phyloP scores from a whole-genome alignment of 2,329 filamentous ascomycete species.

The Phialophora tarda region DNA sequence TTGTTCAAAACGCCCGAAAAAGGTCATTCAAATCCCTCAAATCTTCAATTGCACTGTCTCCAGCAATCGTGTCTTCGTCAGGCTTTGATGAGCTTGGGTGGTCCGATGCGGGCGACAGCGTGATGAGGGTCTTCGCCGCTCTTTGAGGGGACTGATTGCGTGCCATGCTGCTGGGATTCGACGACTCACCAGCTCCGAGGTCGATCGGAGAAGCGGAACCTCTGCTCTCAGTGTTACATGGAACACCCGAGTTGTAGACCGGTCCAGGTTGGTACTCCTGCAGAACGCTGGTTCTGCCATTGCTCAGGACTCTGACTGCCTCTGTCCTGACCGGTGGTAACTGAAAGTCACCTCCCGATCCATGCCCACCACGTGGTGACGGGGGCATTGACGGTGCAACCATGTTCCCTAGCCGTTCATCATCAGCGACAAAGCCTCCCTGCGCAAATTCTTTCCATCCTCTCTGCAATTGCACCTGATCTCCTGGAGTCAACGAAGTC shows the following conservation, averaged over 20 bases:
- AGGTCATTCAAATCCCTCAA: slow-evolving; percentile 18
- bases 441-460: slow-evolving; percentile 30
- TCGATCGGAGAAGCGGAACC: neutral
- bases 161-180: neutral
- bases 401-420: slow-evolving; percentile 13
- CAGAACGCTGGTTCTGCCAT: slow-evolving; percentile 27
- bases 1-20: neutral
- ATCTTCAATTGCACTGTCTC: slow-evolving; percentile 11
- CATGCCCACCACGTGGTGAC: neutral
- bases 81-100: neutral
- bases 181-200: neutral
- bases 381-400: neutral
- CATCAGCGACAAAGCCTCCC: slow-evolving; percentile 22
- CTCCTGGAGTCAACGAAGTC: slow-evolving; percentile 9
- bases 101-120: neutral
- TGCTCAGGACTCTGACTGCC: slow-evolving; percentile 10
- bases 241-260: neutral
- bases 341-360: neutral
- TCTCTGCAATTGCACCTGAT: slow-evolving; percentile 20
- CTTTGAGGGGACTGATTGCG: neutral
- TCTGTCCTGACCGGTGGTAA: slow-evolving; percentile 11
- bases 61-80: neutral
- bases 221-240: neutral
- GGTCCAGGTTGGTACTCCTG: slow-evolving; percentile 22
- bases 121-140: neutral